phyloP scores from a whole-genome alignment of 331 rosid species.

The Acacia concinna region DNA sequence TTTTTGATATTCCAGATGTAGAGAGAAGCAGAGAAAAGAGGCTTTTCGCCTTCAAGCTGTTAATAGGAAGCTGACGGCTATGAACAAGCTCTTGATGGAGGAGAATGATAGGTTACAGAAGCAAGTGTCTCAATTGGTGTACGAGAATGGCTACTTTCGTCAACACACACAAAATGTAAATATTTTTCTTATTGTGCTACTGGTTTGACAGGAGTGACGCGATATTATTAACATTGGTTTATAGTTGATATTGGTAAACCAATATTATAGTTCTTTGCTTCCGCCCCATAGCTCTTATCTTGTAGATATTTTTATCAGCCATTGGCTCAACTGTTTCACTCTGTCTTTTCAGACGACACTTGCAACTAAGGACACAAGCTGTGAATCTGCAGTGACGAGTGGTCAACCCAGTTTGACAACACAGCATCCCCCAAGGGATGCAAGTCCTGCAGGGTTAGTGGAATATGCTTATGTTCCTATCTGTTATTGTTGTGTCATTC shows the following conservation, averaged over 20 bases:
- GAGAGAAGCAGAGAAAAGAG: slow-evolving; percentile 99
- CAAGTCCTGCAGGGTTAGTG: slow-evolving; percentile 99
- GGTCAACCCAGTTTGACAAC: slow-evolving; percentile 94
- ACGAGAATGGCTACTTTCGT: slow-evolving; percentile 96
- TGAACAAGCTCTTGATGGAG: slow-evolving; percentile 99
- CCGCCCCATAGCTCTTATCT: neutral
- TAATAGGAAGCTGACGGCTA: slow-evolving; percentile 91
- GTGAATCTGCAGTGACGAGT: slow-evolving; percentile 94
- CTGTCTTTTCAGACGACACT: slow-evolving; percentile 63
- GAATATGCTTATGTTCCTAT: slow-evolving; percentile 54
- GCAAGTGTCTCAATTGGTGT: slow-evolving; percentile 94
- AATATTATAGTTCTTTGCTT: neutral
- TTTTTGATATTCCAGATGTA: slow-evolving; percentile 58
- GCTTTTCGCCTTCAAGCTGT: slow-evolving; percentile 88
- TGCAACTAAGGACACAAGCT: slow-evolving; percentile 91
- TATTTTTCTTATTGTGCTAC: neutral
- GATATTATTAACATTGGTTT: neutral
- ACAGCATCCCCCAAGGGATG: slow-evolving; percentile 99
- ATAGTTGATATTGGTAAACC: neutral
- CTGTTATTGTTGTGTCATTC: slow-evolving; percentile 40
- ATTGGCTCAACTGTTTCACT: neutral
- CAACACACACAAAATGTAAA: slow-evolving; percentile 84
- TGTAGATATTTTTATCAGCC: neutral
- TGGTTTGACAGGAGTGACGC: neutral
- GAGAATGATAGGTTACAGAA: slow-evolving; percentile 99